A percentile compares a stretch with the other conserved stretches of the same genome.
phyloP scores from a whole-genome alignment of 495 filamentous ascomycete genomes.

The Aspergillus bertholletiae region DNA sequence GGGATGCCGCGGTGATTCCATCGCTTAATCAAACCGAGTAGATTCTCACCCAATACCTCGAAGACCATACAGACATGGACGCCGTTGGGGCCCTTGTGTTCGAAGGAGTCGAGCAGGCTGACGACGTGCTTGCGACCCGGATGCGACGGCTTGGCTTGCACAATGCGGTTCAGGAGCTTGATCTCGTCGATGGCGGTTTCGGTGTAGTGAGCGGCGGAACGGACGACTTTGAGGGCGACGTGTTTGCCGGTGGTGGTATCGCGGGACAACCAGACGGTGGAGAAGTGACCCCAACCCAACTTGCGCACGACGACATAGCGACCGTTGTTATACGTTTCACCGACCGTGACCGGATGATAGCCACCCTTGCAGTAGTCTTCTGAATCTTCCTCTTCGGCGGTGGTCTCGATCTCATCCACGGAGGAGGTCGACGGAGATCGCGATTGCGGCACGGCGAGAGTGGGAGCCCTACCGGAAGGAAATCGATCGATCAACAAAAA shows the following conservation, averaged over 20 bases:
- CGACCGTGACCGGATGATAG: slow-evolving; percentile 90
- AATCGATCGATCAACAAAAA: slow-evolving; percentile 5
- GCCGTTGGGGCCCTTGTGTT: slow-evolving; percentile 95
- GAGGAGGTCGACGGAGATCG: slow-evolving; percentile 81
- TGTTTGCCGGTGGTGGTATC: slow-evolving; percentile 91
- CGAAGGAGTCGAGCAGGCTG: slow-evolving; percentile 92
- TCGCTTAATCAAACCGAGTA: slow-evolving; percentile 92
- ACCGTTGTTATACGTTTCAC: slow-evolving; percentile 96
- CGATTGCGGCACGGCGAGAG: slow-evolving; percentile 50
- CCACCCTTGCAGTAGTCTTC: slow-evolving; percentile 99
- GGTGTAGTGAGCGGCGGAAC: slow-evolving; percentile 96
- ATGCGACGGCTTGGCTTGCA: slow-evolving; percentile 88
- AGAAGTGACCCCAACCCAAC: slow-evolving; percentile 98
- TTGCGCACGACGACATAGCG: slow-evolving; percentile 96
- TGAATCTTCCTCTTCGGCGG: slow-evolving; percentile 96
- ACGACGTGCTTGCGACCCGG: slow-evolving; percentile 93
- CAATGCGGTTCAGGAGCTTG: slow-evolving; percentile 94
- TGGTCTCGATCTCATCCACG: slow-evolving; percentile 84
- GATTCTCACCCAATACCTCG: slow-evolving; percentile 93
- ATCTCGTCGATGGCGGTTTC: slow-evolving; percentile 99
- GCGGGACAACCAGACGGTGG: slow-evolving; percentile 93
- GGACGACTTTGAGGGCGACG: slow-evolving; percentile 95
- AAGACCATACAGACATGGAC: slow-evolving; percentile 99
- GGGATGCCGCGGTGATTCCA: slow-evolving; percentile 98
- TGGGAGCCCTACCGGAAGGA: slow-evolving; percentile 46